These are phyloP conservation scores for Rhododendron mucronatum DNA, from an alignment of 148 eudicot genomes.

Conservation along the genomic window DNA sequence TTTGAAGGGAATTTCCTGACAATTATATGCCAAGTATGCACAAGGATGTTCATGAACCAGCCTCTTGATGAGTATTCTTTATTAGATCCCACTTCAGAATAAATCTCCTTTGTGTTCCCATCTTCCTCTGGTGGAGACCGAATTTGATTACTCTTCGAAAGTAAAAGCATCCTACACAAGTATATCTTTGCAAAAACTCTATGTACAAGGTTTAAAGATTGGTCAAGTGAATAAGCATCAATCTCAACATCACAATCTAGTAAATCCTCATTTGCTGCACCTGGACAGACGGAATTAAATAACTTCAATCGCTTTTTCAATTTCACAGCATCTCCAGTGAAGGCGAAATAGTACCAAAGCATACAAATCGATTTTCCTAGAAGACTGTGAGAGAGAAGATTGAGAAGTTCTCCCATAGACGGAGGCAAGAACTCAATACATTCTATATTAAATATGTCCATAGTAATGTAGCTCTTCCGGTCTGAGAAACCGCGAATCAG, in stretches of 20 bases:
- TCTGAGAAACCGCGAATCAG: constrained; percentile 50
- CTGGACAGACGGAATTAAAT: constrained; percentile 49
- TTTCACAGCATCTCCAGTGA: constrained; percentile 20
- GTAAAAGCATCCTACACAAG: constrained; percentile 54
- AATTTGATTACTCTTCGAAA: constrained; percentile 29
- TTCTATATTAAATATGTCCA: constrained; percentile 46
- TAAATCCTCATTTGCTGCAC: constrained; percentile 23
- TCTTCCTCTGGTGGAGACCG: constrained; percentile 23
- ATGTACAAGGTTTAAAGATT: constrained; percentile 48
- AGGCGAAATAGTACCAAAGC: constrained; percentile 41
- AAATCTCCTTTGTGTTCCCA: constrained; percentile 9
- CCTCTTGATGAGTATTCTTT: constrained; percentile 29
- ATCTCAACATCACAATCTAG: constrained; percentile 37
- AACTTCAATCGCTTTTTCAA: constrained; percentile 40
- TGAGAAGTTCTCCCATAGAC: constrained; percentile 45
- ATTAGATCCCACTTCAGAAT: constrained; percentile 18
- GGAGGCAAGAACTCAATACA: constrained; percentile 21
- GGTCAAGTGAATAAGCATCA: constrained; percentile 32
- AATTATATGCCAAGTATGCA: constrained; percentile 53
- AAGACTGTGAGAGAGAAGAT: constrained; percentile 51
- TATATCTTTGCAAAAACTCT: constrained; percentile 55
- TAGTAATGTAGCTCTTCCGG: constrained; percentile 62
- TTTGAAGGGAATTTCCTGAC: constrained; percentile 46
- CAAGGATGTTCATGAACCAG: constrained; percentile 50
- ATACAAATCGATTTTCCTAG: constrained; percentile 53